A percentile compares a stretch with the other conserved stretches of the same genome.
These are phyloP conservation scores for Nyssa sinensis DNA, from an alignment of 148 eudicot species.

Conservation along the genomic window DNA sequence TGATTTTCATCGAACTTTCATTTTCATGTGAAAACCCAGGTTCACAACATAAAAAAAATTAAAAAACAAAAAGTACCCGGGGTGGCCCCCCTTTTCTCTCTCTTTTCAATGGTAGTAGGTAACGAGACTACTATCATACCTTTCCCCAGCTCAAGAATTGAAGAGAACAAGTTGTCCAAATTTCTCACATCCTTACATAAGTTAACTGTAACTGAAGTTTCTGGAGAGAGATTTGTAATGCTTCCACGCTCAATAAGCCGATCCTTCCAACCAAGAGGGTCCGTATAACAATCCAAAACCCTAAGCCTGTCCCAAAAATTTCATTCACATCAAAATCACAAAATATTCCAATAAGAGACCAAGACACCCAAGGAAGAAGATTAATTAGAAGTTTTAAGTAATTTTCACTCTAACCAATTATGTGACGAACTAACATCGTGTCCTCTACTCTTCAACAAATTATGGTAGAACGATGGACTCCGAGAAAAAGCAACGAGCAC, in stretches of 20 bases:
- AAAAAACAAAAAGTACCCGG: background rate
- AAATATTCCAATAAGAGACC: too few relatives aligned
- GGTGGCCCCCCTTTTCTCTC: too few relatives aligned
- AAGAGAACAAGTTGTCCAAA: constrained; percentile 46
- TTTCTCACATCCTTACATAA: constrained; percentile 55
- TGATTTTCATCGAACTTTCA: background rate
- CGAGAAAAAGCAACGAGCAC: constrained; percentile 66
- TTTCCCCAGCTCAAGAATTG: constrained; percentile 57
- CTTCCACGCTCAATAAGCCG: constrained; percentile 51
- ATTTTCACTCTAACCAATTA: constrained; percentile 39
- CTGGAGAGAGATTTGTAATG: constrained; percentile 26
- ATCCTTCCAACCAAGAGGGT: constrained; percentile 87
- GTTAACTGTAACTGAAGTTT: constrained; percentile 31
- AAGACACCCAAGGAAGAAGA: too few relatives aligned
- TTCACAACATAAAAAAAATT: background rate
- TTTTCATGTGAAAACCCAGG: background rate
- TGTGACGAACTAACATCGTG: constrained; percentile 29
- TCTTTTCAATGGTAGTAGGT: background rate
- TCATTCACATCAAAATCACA: background rate
- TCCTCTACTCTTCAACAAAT: constrained; percentile 56
- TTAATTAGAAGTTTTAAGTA: background rate
- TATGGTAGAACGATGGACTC: constrained; percentile 65
- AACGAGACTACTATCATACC: constrained; percentile 34
- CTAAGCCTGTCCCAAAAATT: constrained; percentile 44
- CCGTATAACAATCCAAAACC: constrained; percentile 77